Base-by-base conservation (phyloP, 2,329 filamentous ascomycete species). In the Myriosclerotinia scirpicola region DNA sequence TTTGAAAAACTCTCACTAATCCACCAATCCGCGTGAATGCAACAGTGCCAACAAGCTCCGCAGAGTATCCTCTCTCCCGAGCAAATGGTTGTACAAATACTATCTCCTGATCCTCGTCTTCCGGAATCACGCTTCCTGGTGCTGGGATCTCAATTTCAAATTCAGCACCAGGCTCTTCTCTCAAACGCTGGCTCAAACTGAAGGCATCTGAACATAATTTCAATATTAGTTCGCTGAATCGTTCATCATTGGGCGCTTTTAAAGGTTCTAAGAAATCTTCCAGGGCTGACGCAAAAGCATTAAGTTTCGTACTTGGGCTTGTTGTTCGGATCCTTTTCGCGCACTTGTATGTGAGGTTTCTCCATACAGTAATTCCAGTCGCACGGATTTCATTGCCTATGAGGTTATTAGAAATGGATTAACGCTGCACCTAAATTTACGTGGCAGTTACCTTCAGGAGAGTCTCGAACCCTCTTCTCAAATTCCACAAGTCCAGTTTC, bases 401-500 rank as follows among this genome's bases (percentile, higher is more conserved):
- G 12, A 11, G 30, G 8, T 44, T 20, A 48, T 59, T 36, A 59
- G 42, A 15, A 36, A 36, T n/a, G 42, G 3, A 1, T 7, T 30
- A 15, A 1, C 5, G 8, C 9, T 17, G 15, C 1, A 22, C 36
- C 36, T 15, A 6, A 36, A 11, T 22, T n/a, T 34, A 48, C 22
- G 3, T 22, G 11, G 4, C 7, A 3, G 22, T 48, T 15, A 59
- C 56, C 56, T 36, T 14, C 20, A 36, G 55, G 42, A 38, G 11
- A 14, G 2, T 22, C 9, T 14, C 2, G 14, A 0, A 53, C 9
- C 34, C 17, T 63, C 26, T 26, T 17, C 26, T 63, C 60, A 58
- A 69, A 68, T 11, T 42, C 17, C 7, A 4, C 36, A 30, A 69
- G 42, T 11, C 30, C 22, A 5, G 5, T 4, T 54, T 66, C 68